Base-by-base conservation (phyloP, 768 basidiomycete genomes). In the Lepiota brunneoincarnata region DNA sequence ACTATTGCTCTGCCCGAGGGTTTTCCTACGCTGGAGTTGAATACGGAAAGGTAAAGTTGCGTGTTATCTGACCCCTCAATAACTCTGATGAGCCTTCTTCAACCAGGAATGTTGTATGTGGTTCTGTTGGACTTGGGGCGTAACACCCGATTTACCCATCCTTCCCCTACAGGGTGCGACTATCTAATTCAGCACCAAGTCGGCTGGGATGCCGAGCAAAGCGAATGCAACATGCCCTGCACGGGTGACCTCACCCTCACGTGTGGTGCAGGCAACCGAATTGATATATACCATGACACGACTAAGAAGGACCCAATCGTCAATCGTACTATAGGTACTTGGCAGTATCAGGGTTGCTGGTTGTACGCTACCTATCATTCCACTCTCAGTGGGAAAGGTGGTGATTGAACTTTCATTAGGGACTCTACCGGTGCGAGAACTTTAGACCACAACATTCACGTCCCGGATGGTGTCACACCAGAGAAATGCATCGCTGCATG, bases 311-410 rank as follows among this genome's bases (percentile, higher is more conserved):
- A 74, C 35, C 74, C 79, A 4, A 31, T 68, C 1, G 57, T 67
- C 7, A 77, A 80, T 0, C 52, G 61, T 12, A 72, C 69, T 3
- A 73, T 77, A 21, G 78, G 77, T 2, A 65, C 64, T 2, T 83
- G 81, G 81, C 44, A 66, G 11, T 79, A 74, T 4, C 63, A 78
- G 1, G 81, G 81, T 20, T 83, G 81, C 59, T 81, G 11, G 11
- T 24, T 42, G 51, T 53, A 31, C 3, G 31, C 11, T 9, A 10
- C 31, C 7, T 9, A 10, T 9, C 31, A 6, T 10, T 31, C n/a
- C 11, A 9, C 7, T 28, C 31, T 31, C 7, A 31, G 31, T 3
- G 11, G 31, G 31, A 31, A 28, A 10, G 11, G 7, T 31, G 31
- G 7, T 2, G 7, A 31, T 9, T 31, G 7, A 31, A 9, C 7